Percentiles rank a stretch among this genome's conserved stretches.
These are phyloP conservation scores for Xylariaceae sp. DNA, from an alignment of 2,329 filamentous ascomycete species.

Conservation along the genomic window DNA sequence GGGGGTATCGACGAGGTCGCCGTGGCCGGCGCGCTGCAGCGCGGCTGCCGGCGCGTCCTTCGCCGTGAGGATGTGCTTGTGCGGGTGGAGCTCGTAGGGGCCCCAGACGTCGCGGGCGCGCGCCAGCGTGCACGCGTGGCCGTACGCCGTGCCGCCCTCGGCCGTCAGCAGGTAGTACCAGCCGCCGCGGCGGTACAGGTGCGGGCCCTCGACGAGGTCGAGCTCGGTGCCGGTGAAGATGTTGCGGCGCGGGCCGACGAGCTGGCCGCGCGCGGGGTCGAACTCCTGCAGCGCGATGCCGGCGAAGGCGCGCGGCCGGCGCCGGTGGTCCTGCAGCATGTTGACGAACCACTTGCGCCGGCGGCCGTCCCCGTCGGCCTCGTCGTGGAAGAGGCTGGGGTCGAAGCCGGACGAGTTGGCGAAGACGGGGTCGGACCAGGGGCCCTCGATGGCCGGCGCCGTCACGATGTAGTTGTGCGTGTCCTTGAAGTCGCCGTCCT, in stretches of 20 bases:
- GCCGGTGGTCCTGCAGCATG: conserved; percentile 49
- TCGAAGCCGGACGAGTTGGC: conserved; percentile 57
- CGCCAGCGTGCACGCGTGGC: conserved; percentile 54
- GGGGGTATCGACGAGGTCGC: conserved; percentile 45
- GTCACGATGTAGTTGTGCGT: conserved; percentile 57
- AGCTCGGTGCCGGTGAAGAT: conserved; percentile 49
- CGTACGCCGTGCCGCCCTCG: conserved; percentile 53
- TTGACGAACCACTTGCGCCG: conserved; percentile 51
- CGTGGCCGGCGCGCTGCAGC: conserved; percentile 46
- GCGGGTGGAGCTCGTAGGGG: conserved; percentile 53
- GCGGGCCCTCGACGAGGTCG: conserved; percentile 47
- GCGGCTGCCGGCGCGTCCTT: conserved; percentile 41
- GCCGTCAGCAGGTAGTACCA: conserved; percentile 55
- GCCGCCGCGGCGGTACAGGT: conserved; percentile 49
- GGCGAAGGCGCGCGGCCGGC: conserved; percentile 40
- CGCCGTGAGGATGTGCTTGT: conserved; percentile 49
- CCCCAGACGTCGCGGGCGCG: conserved; percentile 46
- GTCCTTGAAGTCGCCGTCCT: conserved; percentile 59
- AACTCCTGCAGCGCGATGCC: conserved; percentile 54
- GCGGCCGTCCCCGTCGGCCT: conserved; percentile 44
- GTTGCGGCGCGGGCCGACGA: conserved; percentile 49
- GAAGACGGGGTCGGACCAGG: conserved; percentile 55
- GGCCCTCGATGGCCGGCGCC: conserved; percentile 44
- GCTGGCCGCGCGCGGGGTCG: conserved; percentile 37
- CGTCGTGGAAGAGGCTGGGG: conserved; percentile 52